Conservation (phyloP, 1,139 yeast genomes). For the Taphrina sp. region DNA sequence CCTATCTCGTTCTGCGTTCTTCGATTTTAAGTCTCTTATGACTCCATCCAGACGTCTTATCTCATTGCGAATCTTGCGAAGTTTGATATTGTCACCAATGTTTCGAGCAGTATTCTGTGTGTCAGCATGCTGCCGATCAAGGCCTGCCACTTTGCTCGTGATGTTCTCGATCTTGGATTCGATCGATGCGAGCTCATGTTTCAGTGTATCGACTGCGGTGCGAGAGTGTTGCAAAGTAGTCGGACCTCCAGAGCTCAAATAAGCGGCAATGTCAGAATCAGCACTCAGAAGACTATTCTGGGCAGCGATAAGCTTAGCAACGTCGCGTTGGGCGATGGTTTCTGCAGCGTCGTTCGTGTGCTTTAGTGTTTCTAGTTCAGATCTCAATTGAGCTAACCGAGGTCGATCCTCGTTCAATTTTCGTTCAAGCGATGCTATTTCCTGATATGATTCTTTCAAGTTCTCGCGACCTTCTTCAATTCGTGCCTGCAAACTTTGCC, state of each 20-base stretch:
- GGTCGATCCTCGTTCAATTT: constrained; percentile 34
- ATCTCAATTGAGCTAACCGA: constrained; percentile 35
- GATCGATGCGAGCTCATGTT: background rate
- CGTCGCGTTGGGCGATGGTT: constrained; percentile 33
- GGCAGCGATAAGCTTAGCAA: constrained; percentile 29
- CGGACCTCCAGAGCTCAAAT: constrained; percentile 24
- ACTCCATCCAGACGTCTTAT: constrained; percentile 45
- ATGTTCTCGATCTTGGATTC: constrained; percentile 8
- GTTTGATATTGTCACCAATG: constrained; percentile 56
- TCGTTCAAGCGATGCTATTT: constrained; percentile 38
- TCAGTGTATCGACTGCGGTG: constrained; percentile 18
- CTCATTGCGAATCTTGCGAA: constrained; percentile 49
- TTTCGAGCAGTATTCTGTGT: constrained; percentile 55
- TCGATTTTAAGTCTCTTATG: constrained; percentile 51
- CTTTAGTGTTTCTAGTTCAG: constrained; percentile 34
- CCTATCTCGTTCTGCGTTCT: constrained; percentile 64
- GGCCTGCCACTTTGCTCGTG: constrained; percentile 33
- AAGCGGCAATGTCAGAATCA: constrained; percentile 33
- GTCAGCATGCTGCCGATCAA: constrained; percentile 50
- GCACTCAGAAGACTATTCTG: constrained; percentile 31
- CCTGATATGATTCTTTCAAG: constrained; percentile 16
- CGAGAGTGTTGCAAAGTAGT: constrained; percentile 21
- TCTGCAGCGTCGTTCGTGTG: constrained; percentile 35
- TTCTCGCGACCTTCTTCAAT: constrained; percentile 39
- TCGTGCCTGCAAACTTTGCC: constrained; percentile 43